phyloP scores from a whole-genome alignment of 371 early-diverging fungal species.

The Ordospora pajunii region DNA sequence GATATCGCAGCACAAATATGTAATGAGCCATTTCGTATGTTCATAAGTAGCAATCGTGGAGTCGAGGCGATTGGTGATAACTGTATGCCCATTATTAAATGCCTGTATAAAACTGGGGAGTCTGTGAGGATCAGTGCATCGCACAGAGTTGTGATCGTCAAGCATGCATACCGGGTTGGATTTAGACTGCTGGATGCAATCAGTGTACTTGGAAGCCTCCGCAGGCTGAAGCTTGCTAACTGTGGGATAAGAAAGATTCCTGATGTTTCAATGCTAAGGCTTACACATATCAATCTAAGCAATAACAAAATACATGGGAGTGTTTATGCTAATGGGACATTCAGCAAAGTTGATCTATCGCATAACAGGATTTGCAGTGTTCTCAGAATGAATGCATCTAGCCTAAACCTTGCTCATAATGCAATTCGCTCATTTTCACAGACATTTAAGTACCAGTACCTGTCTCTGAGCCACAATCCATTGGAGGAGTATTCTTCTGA shows the following conservation, averaged over 20 bases:
- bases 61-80: background rate
- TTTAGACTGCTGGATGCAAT: too few species aligned
- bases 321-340: background rate
- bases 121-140: background rate
- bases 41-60: too few species aligned
- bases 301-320: background rate
- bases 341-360: background rate
- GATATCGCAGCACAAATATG: background rate
- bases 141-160: background rate
- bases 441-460: background rate
- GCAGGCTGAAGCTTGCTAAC: background rate
- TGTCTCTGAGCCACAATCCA: background rate
- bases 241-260: background rate
- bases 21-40: too few species aligned
- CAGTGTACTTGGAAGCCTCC: background rate
- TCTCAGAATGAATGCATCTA: background rate
- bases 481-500: background rate
- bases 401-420: background rate
- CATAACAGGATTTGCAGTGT: background rate
- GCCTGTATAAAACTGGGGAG: background rate
- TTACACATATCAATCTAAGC: background rate
- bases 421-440: background rate
- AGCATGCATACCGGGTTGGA: background rate
- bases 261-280: background rate
- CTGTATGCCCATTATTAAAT: background rate